phyloP scores from a whole-genome alignment of 768 basidiomycete genomes.

The Coprinopsis sp. region DNA sequence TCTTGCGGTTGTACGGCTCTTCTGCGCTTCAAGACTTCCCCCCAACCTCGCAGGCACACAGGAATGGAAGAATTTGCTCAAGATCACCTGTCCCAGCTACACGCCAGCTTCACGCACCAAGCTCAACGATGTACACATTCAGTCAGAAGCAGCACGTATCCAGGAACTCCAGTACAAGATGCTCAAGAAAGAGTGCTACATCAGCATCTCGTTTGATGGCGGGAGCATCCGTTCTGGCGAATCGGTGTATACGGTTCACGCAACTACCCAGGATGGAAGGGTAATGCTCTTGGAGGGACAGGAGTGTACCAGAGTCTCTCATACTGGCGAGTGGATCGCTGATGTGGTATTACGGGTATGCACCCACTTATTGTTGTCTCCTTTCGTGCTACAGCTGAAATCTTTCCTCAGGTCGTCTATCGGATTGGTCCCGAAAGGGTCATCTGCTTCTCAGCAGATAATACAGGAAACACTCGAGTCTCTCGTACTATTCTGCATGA shows the following conservation, averaged over 20 bases:
- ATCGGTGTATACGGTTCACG: conserved; percentile 19
- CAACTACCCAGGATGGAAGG: conserved; percentile 9
- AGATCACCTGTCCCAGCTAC: conserved; percentile 15
- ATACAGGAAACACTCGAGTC: conserved; percentile 14
- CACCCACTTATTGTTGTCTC: neutral
- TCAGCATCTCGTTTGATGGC: conserved; percentile 24
- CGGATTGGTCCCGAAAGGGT: conserved; percentile 13
- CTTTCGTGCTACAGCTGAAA: neutral
- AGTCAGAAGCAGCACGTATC: conserved; percentile 18
- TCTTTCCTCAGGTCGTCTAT: conserved; percentile 11
- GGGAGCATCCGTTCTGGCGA: conserved; percentile 7
- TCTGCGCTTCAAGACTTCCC: conserved; percentile 18
- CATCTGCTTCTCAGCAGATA: conserved; percentile 13
- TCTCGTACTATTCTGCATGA: conserved; percentile 11
- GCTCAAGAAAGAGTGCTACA: conserved; percentile 11
- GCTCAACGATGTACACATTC: conserved; percentile 21
- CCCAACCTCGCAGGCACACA: conserved; percentile 15
- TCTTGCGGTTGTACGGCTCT: conserved; percentile 20
- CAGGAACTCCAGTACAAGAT: conserved; percentile 9
- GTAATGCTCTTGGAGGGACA: conserved; percentile 16
- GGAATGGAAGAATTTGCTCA: conserved; percentile 20
- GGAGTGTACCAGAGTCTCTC: conserved; percentile 10
- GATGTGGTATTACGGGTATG: conserved; percentile 11
- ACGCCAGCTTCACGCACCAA: conserved; percentile 17
- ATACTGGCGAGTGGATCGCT: conserved; percentile 18